Conservation (phyloP, 805 yeast species). For the Candida wancherniae region DNA sequence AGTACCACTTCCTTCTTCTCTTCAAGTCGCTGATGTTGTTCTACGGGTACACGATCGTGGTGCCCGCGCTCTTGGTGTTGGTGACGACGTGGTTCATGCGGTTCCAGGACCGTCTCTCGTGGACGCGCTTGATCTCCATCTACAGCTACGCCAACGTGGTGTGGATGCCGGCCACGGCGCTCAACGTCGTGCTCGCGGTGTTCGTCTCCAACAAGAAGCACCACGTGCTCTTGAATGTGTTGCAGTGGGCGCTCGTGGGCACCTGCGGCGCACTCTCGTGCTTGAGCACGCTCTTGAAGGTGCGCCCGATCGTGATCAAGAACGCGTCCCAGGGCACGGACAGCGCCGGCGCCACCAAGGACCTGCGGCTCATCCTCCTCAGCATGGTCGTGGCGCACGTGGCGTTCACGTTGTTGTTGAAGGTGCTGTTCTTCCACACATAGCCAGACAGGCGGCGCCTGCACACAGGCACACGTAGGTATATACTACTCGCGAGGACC, state of each 20-base stretch:
- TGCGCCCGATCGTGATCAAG: conserved; percentile 33
- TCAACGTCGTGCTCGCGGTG: conserved; percentile 55
- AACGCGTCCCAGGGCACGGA: conserved; percentile 31
- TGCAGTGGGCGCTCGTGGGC: conserved; percentile 61
- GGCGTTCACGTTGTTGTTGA: conserved; percentile 59
- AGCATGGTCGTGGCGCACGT: conserved; percentile 47
- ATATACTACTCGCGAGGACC: no score
- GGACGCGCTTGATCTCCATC: conserved; percentile 61
- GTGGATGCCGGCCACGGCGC: conserved; percentile 80
- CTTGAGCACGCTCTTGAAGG: conserved; percentile 45
- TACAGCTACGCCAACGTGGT: conserved; percentile 81
- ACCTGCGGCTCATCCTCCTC: conserved; percentile 31
- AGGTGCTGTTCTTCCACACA: conserved; percentile 56
- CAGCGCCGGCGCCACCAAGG: conserved; percentile 27
- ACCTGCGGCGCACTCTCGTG: conserved; percentile 62
- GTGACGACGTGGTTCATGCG: conserved; percentile 50
- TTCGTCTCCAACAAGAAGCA: conserved; percentile 35
- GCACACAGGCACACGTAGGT: background rate
- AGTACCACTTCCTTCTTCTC: conserved; percentile 56
- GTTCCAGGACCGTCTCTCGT: conserved; percentile 43
- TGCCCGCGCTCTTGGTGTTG: conserved; percentile 56
- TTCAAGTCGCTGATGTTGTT: conserved; percentile 65
- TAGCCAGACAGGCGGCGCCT: conserved; percentile 1
- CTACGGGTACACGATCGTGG: conserved; percentile 68
- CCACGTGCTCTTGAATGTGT: conserved; percentile 36